Base-by-base conservation (phyloP, 1,139 yeast species). In the Suhomyces choctaworum region DNA sequence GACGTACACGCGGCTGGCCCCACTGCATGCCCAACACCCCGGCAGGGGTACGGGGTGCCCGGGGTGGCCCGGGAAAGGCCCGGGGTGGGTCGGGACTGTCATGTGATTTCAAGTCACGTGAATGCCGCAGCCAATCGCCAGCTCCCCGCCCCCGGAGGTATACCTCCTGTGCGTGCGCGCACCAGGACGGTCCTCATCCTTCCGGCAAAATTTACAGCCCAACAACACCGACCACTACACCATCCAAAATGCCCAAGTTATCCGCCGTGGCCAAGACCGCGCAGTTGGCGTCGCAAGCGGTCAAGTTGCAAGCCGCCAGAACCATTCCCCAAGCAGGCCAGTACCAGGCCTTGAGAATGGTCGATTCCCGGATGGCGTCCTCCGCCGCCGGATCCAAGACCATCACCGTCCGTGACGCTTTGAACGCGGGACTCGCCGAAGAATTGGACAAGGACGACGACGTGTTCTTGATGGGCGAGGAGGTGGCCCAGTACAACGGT, bases 401-500 rank as follows among this genome's bases (percentile, higher is more conserved):
- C 45, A 77, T 92, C 76, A 88, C 97, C 9, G 97, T 94, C 41
- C 86, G 99, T 76, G 99, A 92, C 53, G 98, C 98, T 29, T 73
- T 92, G 56, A 94, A 92, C 73, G 73, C 85, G 45, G 98, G 96
- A 27, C 75, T 92, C 66, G 96, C 96, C 41, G 99, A 92, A 70
- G 99, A 94, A 70, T 78, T 92, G 76, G 97, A 92, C 72, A 79
- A 90, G 51, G 97, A 94, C 62, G 95, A 88, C 49, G 84, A 79
- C 52, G 97, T 92, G 31, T 92, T 88, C 74, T 68, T 92, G 55
- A 85, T 92, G 80, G 99, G 99, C 63, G 99, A 92, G 73, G 99
- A 92, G 69, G 98, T 92, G 48, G 98, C 96, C 34, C 97, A 90
- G 66, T 92, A 94, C 71, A 90, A 92, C 60, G 99, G 99, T 72